Evolutionary conservation across 1,139 yeast species (phyloP).

Genomic region (Hanseniaspora gamundiae): DNA sequence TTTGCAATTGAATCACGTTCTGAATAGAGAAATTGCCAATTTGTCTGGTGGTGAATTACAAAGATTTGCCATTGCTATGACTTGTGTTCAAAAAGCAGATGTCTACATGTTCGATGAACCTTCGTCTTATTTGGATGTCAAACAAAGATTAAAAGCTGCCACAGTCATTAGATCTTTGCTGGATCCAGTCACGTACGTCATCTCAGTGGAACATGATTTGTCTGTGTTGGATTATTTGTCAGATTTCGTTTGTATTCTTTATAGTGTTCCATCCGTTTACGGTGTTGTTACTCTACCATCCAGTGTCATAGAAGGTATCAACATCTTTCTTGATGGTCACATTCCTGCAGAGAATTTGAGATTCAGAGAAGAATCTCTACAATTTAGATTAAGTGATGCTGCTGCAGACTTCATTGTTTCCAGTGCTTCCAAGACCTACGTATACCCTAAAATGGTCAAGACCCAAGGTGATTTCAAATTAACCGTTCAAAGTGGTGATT

Average conservation of each 20-base stretch:
- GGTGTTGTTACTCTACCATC: conserved; percentile 96
- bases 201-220: conserved; percentile 96
- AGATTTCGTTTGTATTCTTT: conserved; percentile 88
- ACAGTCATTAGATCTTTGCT: conserved; percentile 79
- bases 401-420: conserved; percentile 61
- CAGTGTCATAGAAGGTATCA: conserved; percentile 96
- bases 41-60: conserved; percentile 98
- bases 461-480: conserved; percentile 94
- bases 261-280: conserved; percentile 95
- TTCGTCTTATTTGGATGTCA: conserved; percentile 93
- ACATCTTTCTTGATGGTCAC: conserved; percentile 94
- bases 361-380: conserved; percentile 90
- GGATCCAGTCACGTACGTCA: conserved; percentile 65
- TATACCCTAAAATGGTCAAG: conserved; percentile 72
- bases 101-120: conserved; percentile 99
- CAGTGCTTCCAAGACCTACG: conserved; percentile 68
- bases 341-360: conserved; percentile 94
- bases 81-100: conserved; percentile 88
- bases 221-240: conserved; percentile 93
- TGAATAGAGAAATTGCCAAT: conserved; percentile 76
- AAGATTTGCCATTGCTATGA: conserved; percentile 95
- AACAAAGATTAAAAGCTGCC: conserved; percentile 97
- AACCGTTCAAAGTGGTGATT: conserved; percentile 72
- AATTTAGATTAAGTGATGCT: conserved; percentile 90
- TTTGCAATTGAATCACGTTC: conserved; percentile 60